Base-by-base conservation (phyloP, 352 stramenopile species). In the Phytophthora tubulina region DNA sequence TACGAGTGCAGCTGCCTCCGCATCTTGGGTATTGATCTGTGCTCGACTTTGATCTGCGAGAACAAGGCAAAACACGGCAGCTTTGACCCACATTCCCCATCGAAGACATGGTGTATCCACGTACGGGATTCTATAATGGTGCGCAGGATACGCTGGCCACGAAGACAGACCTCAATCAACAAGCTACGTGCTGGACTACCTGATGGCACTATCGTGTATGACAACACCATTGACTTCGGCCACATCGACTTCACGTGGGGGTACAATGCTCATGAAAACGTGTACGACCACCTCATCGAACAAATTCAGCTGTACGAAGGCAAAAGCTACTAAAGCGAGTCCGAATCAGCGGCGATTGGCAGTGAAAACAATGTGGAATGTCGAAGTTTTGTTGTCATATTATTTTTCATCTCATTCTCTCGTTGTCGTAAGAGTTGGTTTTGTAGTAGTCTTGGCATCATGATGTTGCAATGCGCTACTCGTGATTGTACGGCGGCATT, bases 231-330 rank as follows among this genome's bases (percentile, higher is more conserved):
- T 27, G 13, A 63, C 27, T 82, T 80, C 59, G 82, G 82, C 32
- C 80, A 87, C 48, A 68, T 87, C 14, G 80, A 87, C 65, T 87
- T 81, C 57, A 81, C 80, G 39, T 87, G 77, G 80, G 75, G 45
- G 9, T 71, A 46, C 63, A 82, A 86, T 38, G 69, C 51, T 6
- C 50, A 62, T 6, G 72, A 80, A 42, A 70, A 61, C 41, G 61
- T 87, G 36, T 87, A 87, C 59, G 50, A 72, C 35, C 71, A 80
- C 9, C 71, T 87, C 32, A 77, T 87, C 42, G 42, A 36, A 4
- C 72, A 85, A 21, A 80, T 87, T 48, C 52, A 80, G 55, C 35
- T 68, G 38, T 82, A 80, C 31, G 74, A 87, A 64, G 80, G 75
- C 15, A 64, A 70, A 3, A 67, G 67, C 4, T 86, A 86, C 50